Base-by-base conservation (phyloP, 192 early-diverging fungal species). In the Podila verticillata region DNA sequence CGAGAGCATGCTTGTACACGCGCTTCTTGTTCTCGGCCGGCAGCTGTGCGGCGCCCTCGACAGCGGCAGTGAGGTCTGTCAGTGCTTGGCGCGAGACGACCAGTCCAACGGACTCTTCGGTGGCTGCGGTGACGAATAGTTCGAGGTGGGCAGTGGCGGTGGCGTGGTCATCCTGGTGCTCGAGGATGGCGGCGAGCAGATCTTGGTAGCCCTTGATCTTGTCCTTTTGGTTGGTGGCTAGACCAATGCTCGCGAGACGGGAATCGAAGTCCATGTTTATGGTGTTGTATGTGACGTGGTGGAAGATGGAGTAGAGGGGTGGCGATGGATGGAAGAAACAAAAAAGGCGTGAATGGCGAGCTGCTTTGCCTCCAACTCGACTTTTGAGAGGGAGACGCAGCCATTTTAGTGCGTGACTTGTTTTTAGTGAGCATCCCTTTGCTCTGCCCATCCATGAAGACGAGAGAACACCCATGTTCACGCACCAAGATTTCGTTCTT, bases 31-130 rank as follows among this genome's bases (percentile, higher is more conserved):
- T 74, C 8, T 83, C 77, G 13, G 70, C 24, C 3, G 63, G 57
- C 10, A 84, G 73, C 15, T 86, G 83, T 17, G 71, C 32, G 31
- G 88, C 74, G 62, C 84, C 75, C n/a, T 86, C 84, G 48, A 96
- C 84, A 13, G 89, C 68, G 10, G 51, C 72, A 15, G 93, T 87
- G 63, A 97, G 89, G 64, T 95, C 95, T 9, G 85, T 72, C 24
- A 97, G 59, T 2, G 94, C 82, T 79, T 92, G 95, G 28, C 95
- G 86, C 7, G 93, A 92, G 39, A 89, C 85, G 1, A 96, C 93
- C 7, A 95, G 85, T 13, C 91, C 94, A 1, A 96, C 87, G 34
- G 91, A 86, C 35, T 90, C 89, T 32, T 89, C 86, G 3, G 91
- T 81, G 24, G 89, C 85, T 20, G 91, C 89, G 61, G 89, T 85